Evolutionary conservation across 352 stramenopile genomes (phyloP).

Genomic region (Pythium utonaiense): DNA sequence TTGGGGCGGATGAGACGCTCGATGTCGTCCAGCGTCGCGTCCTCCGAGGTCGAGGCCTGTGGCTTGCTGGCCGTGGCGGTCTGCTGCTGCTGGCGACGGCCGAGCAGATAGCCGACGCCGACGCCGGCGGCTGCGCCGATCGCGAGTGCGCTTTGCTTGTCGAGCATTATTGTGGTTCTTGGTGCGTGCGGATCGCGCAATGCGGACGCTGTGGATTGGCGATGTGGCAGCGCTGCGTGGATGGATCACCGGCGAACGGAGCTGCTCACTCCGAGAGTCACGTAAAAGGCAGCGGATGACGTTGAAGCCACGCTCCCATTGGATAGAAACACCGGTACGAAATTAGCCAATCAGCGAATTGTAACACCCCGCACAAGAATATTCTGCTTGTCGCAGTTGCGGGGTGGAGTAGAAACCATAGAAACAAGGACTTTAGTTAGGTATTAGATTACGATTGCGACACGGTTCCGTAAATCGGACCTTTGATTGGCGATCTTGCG

Average conservation of each 20-base stretch:
- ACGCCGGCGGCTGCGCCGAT: conserved; percentile 60
- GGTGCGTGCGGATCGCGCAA: background rate
- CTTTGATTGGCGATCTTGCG: background rate
- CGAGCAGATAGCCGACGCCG: conserved; percentile 63
- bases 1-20: conserved; percentile 94
- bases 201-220: conserved; percentile 23
- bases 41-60: background rate
- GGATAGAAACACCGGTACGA: background rate
- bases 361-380: conserved; percentile 14
- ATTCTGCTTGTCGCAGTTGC: conserved; percentile 3
- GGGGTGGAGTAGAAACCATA: background rate
- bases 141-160: conserved; percentile 65
- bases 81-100: conserved; percentile 43
- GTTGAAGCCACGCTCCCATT: conserved; percentile 23
- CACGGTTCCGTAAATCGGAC: background rate
- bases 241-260: background rate
- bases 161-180: conserved; percentile 34
- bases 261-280: background rate
- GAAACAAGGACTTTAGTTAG: background rate
- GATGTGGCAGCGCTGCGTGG: conserved; percentile 1
- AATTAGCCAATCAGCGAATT: conserved; percentile 15
- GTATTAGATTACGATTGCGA: background rate
- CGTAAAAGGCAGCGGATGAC: conserved; percentile 22
- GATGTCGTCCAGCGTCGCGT: conserved; percentile 49
- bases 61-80: background rate